phyloP scores from a whole-genome alignment of 2,329 filamentous ascomycete genomes.

The Fusarium mexicanum region DNA sequence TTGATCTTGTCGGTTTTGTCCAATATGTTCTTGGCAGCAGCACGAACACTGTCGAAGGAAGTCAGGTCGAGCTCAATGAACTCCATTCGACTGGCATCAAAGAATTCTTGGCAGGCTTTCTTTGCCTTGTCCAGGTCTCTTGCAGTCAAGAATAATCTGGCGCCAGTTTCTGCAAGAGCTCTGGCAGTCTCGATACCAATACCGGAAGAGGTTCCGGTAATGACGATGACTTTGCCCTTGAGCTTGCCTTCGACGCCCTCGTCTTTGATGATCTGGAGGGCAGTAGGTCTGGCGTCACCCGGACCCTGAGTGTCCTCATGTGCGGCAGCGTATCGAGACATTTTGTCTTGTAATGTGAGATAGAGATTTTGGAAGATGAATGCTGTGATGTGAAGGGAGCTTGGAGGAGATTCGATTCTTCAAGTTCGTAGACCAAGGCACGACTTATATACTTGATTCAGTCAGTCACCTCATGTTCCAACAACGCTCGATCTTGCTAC shows the following conservation, averaged over 20 bases:
- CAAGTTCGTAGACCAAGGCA: too few relatives aligned
- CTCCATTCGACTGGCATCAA: slow-evolving; percentile 22
- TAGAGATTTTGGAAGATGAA: background rate
- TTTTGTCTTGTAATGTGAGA: background rate
- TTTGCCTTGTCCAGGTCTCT: slow-evolving; percentile 40
- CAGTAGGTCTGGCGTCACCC: slow-evolving; percentile 54
- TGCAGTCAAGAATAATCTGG: slow-evolving; percentile 39
- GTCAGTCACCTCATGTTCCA: background rate
- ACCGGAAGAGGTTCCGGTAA: slow-evolving; percentile 56
- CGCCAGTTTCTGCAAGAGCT: slow-evolving; percentile 53
- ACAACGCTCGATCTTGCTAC: background rate
- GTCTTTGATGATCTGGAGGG: slow-evolving; percentile 52
- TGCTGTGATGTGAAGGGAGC: background rate
- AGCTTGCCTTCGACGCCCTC: slow-evolving; percentile 47
- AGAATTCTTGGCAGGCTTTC: slow-evolving; percentile 24
- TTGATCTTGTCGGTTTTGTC: slow-evolving; percentile 33
- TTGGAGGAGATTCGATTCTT: background rate
- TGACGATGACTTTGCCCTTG: slow-evolving; percentile 51
- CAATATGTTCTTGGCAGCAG: slow-evolving; percentile 31
- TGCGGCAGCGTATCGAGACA: slow-evolving; percentile 18
- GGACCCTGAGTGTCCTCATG: slow-evolving; percentile 43
- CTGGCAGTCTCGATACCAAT: slow-evolving; percentile 56
- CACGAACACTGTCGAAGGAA: slow-evolving; percentile 40
- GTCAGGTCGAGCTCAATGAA: slow-evolving; percentile 42
- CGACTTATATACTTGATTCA: background rate